These are phyloP conservation scores for Daldinia vernicosa DNA, from an alignment of 495 filamentous ascomycete species.

Conservation along the genomic window DNA sequence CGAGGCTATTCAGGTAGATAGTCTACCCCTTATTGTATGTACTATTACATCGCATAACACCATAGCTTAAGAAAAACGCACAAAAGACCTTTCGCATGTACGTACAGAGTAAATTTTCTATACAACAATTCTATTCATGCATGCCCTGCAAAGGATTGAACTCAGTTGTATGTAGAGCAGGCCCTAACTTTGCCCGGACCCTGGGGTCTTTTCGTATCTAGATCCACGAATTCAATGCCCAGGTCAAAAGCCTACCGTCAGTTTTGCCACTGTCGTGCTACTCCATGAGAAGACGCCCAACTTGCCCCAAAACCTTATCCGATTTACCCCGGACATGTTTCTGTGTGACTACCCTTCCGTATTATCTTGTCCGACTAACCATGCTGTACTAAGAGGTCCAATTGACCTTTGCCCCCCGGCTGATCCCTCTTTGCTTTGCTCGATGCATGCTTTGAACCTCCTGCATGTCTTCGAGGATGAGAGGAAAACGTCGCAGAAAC, in stretches of 20 bases:
- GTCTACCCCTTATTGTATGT: too few relatives aligned
- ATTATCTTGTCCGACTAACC: slow-evolving; percentile 16
- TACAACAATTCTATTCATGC: not conserved
- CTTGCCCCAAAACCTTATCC: slow-evolving; percentile 13
- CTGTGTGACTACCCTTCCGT: slow-evolving; percentile 16
- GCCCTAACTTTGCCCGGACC: slow-evolving; percentile 21
- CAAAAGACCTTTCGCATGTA: not conserved
- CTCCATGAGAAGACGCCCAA: slow-evolving; percentile 12
- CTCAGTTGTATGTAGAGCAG: slow-evolving; percentile 19
- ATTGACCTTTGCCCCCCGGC: not conserved
- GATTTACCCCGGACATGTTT: slow-evolving; percentile 14
- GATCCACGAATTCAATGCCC: slow-evolving; percentile 23
- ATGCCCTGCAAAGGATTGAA: slow-evolving; percentile 12
- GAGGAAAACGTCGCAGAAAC: slow-evolving; percentile 20
- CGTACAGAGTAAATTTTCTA: not conserved
- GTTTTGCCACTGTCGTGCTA: slow-evolving; percentile 13
- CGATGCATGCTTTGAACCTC: slow-evolving; percentile 4
- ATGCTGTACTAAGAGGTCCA: slow-evolving; percentile 19
- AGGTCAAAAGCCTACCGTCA: slow-evolving; percentile 2
- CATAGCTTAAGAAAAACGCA: too few relatives aligned
- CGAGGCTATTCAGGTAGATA: too few relatives aligned
- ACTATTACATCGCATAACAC: too few relatives aligned
- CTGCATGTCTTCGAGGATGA: slow-evolving; percentile 16
- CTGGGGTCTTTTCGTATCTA: slow-evolving; percentile 28
- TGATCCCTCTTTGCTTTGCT: slow-evolving; percentile 15